A percentile compares a stretch with the other conserved stretches of the same genome.
These are phyloP conservation scores for Pythium oligandrum DNA, from an alignment of 352 stramenopile species.

Conservation along the genomic window DNA sequence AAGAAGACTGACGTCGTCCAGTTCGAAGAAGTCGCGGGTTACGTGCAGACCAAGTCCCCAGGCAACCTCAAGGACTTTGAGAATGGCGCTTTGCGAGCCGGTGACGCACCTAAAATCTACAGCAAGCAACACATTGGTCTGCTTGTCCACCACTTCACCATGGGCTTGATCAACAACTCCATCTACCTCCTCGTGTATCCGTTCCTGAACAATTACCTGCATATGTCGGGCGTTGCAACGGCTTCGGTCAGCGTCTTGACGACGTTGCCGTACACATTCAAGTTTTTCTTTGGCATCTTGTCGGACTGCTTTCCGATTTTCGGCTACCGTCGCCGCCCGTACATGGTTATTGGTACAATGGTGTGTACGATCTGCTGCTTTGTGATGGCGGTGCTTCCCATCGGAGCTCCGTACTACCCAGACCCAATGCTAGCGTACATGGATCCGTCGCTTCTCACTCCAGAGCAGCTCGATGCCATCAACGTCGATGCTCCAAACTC, in stretches of 20 bases:
- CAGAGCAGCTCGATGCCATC: slow-evolving; percentile 12
- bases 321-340: slow-evolving; percentile 42
- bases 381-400: slow-evolving; percentile 18
- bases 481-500: slow-evolving; percentile 22
- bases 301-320: slow-evolving; percentile 52
- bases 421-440: slow-evolving; percentile 13
- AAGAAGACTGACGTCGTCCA: slow-evolving; percentile 5
- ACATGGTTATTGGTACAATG: slow-evolving; percentile 37
- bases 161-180: slow-evolving; percentile 27
- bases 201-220: slow-evolving; percentile 37
- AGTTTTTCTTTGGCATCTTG: slow-evolving; percentile 51
- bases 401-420: slow-evolving; percentile 21
- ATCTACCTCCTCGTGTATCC: slow-evolving; percentile 26
- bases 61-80: slow-evolving; percentile 8
- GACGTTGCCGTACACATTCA: slow-evolving; percentile 54
- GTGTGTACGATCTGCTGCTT: slow-evolving; percentile 19
- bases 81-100: slow-evolving; percentile 22
- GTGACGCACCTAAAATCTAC: slow-evolving; percentile 29
- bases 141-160: slow-evolving; percentile 28
- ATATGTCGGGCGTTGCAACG: slow-evolving; percentile 28
- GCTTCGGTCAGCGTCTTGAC: slow-evolving; percentile 29
- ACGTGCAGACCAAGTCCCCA: slow-evolving; percentile 14
- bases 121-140: slow-evolving; percentile 26
- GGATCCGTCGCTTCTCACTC: slow-evolving; percentile 6
- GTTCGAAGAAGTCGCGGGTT: slow-evolving; percentile 15